Conservation (phyloP, 2,329 filamentous ascomycete genomes). For the Hypoxylon rubiginosum region DNA sequence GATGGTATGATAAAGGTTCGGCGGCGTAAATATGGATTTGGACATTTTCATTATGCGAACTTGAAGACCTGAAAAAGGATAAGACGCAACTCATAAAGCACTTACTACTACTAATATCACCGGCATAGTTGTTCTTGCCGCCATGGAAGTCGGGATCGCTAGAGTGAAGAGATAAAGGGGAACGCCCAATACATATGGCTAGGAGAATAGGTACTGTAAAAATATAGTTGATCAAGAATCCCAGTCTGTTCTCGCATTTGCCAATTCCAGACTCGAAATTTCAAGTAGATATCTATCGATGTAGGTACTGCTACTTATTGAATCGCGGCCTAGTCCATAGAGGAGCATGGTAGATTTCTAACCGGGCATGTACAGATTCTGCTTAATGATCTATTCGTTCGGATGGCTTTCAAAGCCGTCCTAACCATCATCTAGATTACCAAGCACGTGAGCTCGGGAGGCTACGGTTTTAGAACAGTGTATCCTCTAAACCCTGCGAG, state of each 20-base stretch:
- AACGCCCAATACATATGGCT: background rate
- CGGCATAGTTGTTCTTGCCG: background rate
- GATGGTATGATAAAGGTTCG: conserved; percentile 18
- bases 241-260: background rate
- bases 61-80: background rate
- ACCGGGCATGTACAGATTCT: too few species aligned
- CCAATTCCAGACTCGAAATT: background rate
- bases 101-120: background rate
- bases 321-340: too few species aligned
- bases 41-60: background rate
- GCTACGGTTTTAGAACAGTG: too few species aligned
- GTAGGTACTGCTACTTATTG: too few species aligned
- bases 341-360: too few species aligned
- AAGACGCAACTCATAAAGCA: background rate
- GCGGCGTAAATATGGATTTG: background rate
- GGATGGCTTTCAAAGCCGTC: too few species aligned
- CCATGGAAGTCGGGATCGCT: background rate
- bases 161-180: background rate
- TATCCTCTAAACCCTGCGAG: too few species aligned
- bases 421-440: too few species aligned
- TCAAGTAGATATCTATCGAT: background rate
- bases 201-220: background rate
- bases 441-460: too few species aligned
- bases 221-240: background rate
- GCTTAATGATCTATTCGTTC: too few species aligned